phyloP scores from a whole-genome alignment of 2,329 filamentous ascomycete species.

The Hypoxylon sp. region DNA sequence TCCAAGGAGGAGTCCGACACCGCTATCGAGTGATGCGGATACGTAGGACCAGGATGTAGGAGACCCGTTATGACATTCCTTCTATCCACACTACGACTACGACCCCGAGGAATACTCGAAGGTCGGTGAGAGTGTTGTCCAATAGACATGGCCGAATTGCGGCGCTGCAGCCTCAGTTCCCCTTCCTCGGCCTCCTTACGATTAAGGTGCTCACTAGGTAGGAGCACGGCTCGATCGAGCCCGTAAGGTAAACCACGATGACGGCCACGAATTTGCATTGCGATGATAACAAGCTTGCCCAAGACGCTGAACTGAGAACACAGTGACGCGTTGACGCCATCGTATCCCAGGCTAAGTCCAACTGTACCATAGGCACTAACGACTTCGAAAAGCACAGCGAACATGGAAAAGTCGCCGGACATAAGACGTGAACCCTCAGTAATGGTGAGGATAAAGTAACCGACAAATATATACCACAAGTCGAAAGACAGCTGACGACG shows the following conservation, averaged over 20 bases:
- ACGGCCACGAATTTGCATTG: constrained; percentile 78
- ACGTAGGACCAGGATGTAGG: constrained; percentile 53
- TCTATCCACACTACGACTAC: constrained; percentile 52
- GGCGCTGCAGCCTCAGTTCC: constrained; percentile 57
- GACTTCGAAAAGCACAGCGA: constrained; percentile 84
- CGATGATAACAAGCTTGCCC: constrained; percentile 78
- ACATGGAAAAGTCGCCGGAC: constrained; percentile 75
- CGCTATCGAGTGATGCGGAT: constrained; percentile 43
- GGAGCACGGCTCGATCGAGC: constrained; percentile 72
- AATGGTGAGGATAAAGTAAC: constrained; percentile 92
- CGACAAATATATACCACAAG: constrained; percentile 95
- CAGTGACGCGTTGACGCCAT: constrained; percentile 82
- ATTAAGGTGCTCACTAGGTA: constrained; percentile 71
- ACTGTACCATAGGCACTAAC: constrained; percentile 96
- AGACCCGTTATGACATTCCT: constrained; percentile 49
- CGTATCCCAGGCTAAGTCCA: constrained; percentile 88
- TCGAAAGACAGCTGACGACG: constrained; percentile 96
- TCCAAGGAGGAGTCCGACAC: constrained; percentile 43
- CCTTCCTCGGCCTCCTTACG: constrained; percentile 67
- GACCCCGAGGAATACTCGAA: constrained; percentile 46
- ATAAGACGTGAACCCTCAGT: constrained; percentile 83
- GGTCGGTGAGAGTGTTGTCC: constrained; percentile 44
- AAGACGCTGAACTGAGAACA: constrained; percentile 84
- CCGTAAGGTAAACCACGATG: constrained; percentile 79
- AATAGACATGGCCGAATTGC: constrained; percentile 56